Evolutionary conservation across 257 asterid species (phyloP).

Genomic region (Ligustrum vulgare): DNA sequence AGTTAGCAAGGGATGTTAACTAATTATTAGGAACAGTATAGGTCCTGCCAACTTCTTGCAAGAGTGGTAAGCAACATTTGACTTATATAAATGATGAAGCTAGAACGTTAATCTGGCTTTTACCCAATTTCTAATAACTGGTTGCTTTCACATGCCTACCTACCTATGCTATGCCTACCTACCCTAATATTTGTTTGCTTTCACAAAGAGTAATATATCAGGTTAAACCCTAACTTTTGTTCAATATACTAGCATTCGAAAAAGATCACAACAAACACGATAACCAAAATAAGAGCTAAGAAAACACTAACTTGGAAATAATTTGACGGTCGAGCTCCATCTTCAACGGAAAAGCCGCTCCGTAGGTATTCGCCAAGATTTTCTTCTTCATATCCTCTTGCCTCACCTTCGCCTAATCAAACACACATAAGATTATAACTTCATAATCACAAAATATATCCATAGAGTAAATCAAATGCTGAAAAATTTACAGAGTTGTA

Average conservation of each 20-base stretch:
- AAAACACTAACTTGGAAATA: slow-evolving; percentile 52
- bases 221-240: slow-evolving; percentile 26
- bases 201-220: too few species aligned
- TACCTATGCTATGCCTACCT: too few species aligned
- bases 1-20: neutral
- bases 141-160: neutral
- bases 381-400: slow-evolving; percentile 51
- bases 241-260: slow-evolving; percentile 1
- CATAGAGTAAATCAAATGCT: neutral
- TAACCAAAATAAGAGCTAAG: neutral
- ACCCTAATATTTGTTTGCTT: too few species aligned
- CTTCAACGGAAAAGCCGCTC: slow-evolving; percentile 73
- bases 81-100: neutral
- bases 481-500: slow-evolving; percentile 46
- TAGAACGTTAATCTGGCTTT: neutral
- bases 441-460: neutral
- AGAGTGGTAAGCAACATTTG: neutral
- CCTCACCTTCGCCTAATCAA: slow-evolving; percentile 51
- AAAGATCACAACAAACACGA: slow-evolving; percentile 5
- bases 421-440: neutral
- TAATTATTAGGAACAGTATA: neutral
- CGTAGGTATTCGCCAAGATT: slow-evolving; percentile 50
- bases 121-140: neutral
- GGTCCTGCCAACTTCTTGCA: neutral
- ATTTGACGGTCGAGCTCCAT: slow-evolving; percentile 73